Base-by-base conservation (phyloP, 495 filamentous ascomycete species). In the Neurospora sp. region DNA sequence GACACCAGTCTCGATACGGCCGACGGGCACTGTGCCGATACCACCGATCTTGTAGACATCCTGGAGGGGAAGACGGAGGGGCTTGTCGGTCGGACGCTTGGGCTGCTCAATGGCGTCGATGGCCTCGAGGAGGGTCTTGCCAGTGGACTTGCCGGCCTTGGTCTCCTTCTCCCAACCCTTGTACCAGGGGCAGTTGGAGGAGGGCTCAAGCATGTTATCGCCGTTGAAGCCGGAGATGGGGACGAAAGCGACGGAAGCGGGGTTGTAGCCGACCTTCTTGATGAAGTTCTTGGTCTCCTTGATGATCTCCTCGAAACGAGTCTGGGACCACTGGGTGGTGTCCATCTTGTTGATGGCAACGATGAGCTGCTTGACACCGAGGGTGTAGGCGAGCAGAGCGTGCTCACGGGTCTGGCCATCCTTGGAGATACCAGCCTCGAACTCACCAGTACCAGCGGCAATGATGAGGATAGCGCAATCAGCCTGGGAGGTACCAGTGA, bases 341-440 rank as follows among this genome's bases (percentile, higher is more conserved):
- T 99, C 96, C 96, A 99, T 99, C 93, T 99, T 99, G 93, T 99
- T 99, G 88, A 98, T 95, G 84, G 96, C 96, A 81, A 98, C 96
- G 84, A 99, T 98, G 90, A 99, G 93, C 89, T 99, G 96, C 90
- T 91, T 94, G 82, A 99, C 96, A 93, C 96, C 96, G 73, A 99
- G 93, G 86, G 96, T 99, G 92, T 96, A 99, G 84, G 96, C 96
- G 83, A 99, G 95, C 82, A 99, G 91, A 88, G 96, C 96, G 92
- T 99, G 96, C 92, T 99, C 96, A 92, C 96, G 96, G 80, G 96
- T 99, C 92, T 99, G 96, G 86, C 96, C 96, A 93, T 99, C 96
- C 93, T 99, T 99, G 91, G 96, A 99, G 92, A 99, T 99, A 98
- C 96, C 96, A 91, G 96, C 96, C 91, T 99, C 96, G 90, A 99